These are phyloP conservation scores for Penicillium olsonii DNA, from an alignment of 2,329 filamentous ascomycete species.

Conservation along the genomic window DNA sequence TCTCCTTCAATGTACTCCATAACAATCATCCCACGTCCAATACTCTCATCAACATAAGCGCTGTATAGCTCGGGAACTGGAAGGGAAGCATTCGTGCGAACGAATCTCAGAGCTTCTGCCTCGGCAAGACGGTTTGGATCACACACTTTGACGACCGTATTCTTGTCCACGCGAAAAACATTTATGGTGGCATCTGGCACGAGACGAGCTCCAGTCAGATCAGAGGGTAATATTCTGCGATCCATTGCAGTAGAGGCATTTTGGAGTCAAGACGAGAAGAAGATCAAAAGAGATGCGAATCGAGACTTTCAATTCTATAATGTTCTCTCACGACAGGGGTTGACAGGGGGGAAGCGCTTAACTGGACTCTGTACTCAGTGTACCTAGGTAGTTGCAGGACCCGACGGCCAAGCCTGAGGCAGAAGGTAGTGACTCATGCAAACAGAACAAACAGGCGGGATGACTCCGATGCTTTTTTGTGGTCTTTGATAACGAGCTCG, in stretches of 20 bases:
- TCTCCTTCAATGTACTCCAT: background rate
- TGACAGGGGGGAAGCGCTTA: too few relatives aligned
- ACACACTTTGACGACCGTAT: background rate
- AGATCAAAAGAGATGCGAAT: too few relatives aligned
- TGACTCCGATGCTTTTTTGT: conserved; percentile 36
- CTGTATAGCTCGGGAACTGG: background rate
- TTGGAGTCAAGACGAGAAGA: background rate
- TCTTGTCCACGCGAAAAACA: background rate
- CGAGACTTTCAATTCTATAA: too few relatives aligned
- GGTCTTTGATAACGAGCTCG: conserved; percentile 16
- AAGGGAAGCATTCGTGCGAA: background rate
- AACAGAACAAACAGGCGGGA: conserved; percentile 25
- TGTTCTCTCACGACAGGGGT: too few relatives aligned
- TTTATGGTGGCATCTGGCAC: background rate
- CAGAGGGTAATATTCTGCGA: background rate
- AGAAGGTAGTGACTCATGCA: conserved; percentile 15
- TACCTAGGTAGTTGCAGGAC: too few relatives aligned
- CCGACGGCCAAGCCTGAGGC: too few relatives aligned
- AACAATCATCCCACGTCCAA: background rate
- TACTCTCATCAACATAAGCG: background rate
- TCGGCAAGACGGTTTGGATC: background rate
- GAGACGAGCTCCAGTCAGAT: background rate
- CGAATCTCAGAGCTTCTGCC: background rate
- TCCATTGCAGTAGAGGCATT: background rate
- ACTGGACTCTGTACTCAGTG: too few relatives aligned